phyloP scores from a whole-genome alignment of 306 rosid genomes.

The Corylus americana region DNA sequence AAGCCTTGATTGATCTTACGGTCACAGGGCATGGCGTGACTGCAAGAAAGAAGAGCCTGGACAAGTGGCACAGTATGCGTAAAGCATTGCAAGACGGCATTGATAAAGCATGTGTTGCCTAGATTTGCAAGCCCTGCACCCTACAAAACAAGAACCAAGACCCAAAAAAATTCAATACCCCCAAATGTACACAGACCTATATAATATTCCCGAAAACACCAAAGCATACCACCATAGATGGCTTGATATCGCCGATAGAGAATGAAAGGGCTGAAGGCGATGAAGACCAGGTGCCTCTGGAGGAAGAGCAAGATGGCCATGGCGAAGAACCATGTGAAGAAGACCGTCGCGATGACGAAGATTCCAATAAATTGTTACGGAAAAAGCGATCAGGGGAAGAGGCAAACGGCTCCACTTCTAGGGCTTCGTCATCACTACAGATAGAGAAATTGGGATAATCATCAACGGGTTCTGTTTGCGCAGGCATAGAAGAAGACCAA shows the following conservation, averaged over 20 bases:
- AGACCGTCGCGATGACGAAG: conserved; percentile 13
- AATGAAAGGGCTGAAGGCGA: background rate
- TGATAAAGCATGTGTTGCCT: conserved; percentile 85
- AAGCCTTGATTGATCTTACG: conserved; percentile 37
- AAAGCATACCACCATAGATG: conserved; percentile 45
- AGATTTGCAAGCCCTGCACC: conserved; percentile 84
- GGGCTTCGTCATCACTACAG: background rate
- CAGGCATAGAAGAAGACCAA: background rate
- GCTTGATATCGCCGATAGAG: conserved; percentile 18
- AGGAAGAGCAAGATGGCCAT: conserved; percentile 20
- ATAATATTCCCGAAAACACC: background rate
- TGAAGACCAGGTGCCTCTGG: background rate
- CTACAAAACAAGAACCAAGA: conserved; percentile 39
- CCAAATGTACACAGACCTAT: background rate
- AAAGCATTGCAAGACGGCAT: conserved; percentile 80
- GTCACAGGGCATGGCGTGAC: conserved; percentile 44
- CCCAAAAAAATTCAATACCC: conserved; percentile 14
- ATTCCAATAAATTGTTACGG: conserved; percentile 8
- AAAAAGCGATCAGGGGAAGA: conserved; percentile 8
- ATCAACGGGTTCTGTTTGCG: background rate
- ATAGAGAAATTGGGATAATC: background rate
- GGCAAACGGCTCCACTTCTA: conserved; percentile 2
- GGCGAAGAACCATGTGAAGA: background rate
- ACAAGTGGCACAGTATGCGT: conserved; percentile 85
- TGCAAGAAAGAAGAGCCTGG: conserved; percentile 49